Evolutionary conservation across 495 filamentous ascomycete species (phyloP), one percentile per base, ranked within the genome.

Genomic region (Aspergillus coremiiformis): DNA sequence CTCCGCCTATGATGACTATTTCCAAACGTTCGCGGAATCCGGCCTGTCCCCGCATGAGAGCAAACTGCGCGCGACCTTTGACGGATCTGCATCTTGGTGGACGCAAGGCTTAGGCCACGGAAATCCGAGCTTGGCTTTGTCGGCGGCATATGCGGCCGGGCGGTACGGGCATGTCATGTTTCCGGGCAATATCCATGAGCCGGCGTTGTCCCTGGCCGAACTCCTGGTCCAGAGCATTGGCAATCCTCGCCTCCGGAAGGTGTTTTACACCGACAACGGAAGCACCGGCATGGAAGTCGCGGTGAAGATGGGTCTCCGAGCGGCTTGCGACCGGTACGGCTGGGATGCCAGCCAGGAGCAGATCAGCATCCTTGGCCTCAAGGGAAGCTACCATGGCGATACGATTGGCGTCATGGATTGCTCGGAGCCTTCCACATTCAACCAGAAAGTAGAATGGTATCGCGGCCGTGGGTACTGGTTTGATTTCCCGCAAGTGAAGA

Each of bases 111-210:
- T 91, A 5, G 87, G 87, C 7, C 87, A 91, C 56, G 84, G 80
- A 12, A 87, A 85, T 54, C 79, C 84, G 0, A 63, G 70, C 0
- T 72, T 91, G 5, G 72, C 84, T 7, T 74, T 89, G 5, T 78
- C 84, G 0, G 85, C 85, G 4, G 85, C 87, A 1, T 85, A 89
- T 61, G 87, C 87, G 1, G 84, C 87, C 3, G 86, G 87, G n/a
- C 77, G 86, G 21, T 91, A 91, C 58, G 87, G 87, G 2, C 87
- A 91, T 64, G 85, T 91, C 21, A 91, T 90, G 84, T 89, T 91
- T 57, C 83, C 86, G 0, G 80, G 79, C 0, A 78, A 83, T 1
- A 74, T 89, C 15, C 85, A 91, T 50, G 77, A 86, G 54, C 87
- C 87, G 0, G 87, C 85, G 0, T 63, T 90, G 1, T 64, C 68